Evolutionary conservation across 345 rosid species (phyloP), one percentile per base, ranked within the genome.

Genomic region (Camelina hispida): DNA sequence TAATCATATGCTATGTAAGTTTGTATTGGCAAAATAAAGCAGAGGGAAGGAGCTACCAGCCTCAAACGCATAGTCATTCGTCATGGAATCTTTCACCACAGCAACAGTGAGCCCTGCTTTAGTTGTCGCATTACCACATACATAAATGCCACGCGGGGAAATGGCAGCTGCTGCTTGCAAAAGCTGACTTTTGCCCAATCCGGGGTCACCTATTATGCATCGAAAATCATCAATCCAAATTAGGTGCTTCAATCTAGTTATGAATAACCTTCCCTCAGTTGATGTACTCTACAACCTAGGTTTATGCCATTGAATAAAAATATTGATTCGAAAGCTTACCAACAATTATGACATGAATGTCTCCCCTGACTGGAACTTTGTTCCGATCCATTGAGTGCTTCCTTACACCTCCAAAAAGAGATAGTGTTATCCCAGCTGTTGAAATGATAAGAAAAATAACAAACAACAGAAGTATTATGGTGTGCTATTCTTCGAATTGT

Each of bases 321-420:
- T 7, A 35, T 20, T 71, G 69, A 34, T 71, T 30, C 1, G 2
- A 50, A 54, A 66, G 52, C 88, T 78, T 89, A 91, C 99, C 99
- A 44, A 94, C 99, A 82, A 94, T 81, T 54, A 94, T 86, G 81
- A 90, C 96, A 81, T 95, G 99, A 81, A 95, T 88, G 83, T 95
- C 99, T 85, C 99, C 99, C 84, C 99, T 85, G 58, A 95, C 97
- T 61, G 99, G 97, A 78, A 95, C 97, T 91, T 95, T 95, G 83
- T 90, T 92, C 68, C 68, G 80, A 77, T 95, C 93, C 88, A 82
- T 81, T n/a, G 96, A 80, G 83, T 95, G 88, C 90, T 95, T 95
- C 32, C 94, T 84, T 59, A 89, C 97, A 62, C 99, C 99, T 80
- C 99, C 99, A 83, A 92, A 90, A 71, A 95, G 87, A 47, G 97